Evolutionary conservation across 2,329 filamentous ascomycete species (phyloP).

Genomic region (Lasiodiplodia sp.): DNA sequence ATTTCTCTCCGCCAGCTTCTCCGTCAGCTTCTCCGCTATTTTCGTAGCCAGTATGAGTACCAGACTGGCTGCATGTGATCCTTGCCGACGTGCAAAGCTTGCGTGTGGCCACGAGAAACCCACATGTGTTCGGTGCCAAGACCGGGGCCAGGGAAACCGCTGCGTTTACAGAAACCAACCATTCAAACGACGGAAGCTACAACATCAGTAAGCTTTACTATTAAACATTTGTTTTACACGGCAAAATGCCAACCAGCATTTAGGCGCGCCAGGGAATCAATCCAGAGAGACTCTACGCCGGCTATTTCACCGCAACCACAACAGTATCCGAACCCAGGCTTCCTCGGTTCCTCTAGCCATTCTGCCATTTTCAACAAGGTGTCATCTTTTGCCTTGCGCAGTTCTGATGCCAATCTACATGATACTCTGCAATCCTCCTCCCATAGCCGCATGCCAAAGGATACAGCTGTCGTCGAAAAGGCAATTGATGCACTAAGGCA

Average conservation of each 20-base stretch:
- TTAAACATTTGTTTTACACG: background rate
- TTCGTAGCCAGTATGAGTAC: background rate
- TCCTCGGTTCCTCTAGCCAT: constrained; percentile 42
- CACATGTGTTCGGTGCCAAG: constrained; percentile 37
- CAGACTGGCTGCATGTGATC: constrained; percentile 38
- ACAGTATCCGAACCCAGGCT: constrained; percentile 45
- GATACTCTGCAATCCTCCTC: background rate
- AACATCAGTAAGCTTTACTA: background rate
- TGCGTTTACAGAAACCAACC: constrained; percentile 39
- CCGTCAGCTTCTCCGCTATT: background rate
- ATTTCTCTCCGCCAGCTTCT: background rate
- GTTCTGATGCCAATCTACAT: constrained; percentile 14
- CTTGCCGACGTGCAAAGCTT: constrained; percentile 39
- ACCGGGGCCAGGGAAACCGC: constrained; percentile 32
- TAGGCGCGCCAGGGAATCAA: constrained; percentile 24
- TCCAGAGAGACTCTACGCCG: background rate
- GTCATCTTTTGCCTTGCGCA: constrained; percentile 28
- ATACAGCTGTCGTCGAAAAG: constrained; percentile 34
- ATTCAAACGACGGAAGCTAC: constrained; percentile 36
- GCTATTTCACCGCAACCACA: background rate
- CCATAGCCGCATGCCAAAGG: constrained; percentile 26
- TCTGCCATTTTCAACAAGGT: constrained; percentile 45
- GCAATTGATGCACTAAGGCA: constrained; percentile 34
- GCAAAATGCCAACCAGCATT: background rate
- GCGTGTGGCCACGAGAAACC: constrained; percentile 40